Conservation (phyloP, 2,329 filamentous ascomycete species). For the Colletotrichum tabaci region DNA sequence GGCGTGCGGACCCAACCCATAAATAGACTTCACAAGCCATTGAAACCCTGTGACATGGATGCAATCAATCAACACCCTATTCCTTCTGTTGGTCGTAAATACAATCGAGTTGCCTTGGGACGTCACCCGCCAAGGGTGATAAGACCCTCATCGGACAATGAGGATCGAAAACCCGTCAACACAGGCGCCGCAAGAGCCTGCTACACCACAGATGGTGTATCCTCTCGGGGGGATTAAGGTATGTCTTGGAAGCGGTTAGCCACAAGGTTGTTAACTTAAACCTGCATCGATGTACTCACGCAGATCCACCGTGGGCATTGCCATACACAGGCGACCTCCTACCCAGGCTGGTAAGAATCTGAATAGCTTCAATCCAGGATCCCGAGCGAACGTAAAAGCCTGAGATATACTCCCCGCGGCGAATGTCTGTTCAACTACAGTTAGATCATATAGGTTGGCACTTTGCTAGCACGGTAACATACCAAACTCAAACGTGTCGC, state of each 20-base stretch:
- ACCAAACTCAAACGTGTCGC: slow-evolving; percentile 85
- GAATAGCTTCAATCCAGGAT: slow-evolving; percentile 88
- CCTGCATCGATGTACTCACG: slow-evolving; percentile 71
- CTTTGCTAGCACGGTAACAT: slow-evolving; percentile 50
- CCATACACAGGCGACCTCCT: slow-evolving; percentile 89
- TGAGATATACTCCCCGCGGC: slow-evolving; percentile 87
- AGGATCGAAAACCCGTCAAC: slow-evolving; percentile 89
- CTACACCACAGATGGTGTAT: slow-evolving; percentile 89
- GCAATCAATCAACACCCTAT: background rate
- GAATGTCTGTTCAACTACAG: slow-evolving; percentile 72
- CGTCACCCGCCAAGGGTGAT: background rate
- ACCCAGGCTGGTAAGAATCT: slow-evolving; percentile 91
- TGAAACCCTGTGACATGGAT: background rate
- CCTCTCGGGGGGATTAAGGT: slow-evolving; percentile 91
- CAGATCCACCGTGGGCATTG: slow-evolving; percentile 82
- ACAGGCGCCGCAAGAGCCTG: slow-evolving; percentile 85
- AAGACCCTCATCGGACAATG: slow-evolving; percentile 53
- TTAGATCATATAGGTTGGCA: slow-evolving; percentile 42
- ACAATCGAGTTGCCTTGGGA: background rate
- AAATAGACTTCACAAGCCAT: background rate
- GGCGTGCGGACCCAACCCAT: background rate
- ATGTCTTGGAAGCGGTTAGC: slow-evolving; percentile 69
- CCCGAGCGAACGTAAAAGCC: slow-evolving; percentile 89
- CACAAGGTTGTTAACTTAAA: slow-evolving; percentile 36
- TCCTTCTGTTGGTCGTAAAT: background rate